phyloP scores from a whole-genome alignment of 2,329 filamentous ascomycete species.

The Tricladium varicosporioides region DNA sequence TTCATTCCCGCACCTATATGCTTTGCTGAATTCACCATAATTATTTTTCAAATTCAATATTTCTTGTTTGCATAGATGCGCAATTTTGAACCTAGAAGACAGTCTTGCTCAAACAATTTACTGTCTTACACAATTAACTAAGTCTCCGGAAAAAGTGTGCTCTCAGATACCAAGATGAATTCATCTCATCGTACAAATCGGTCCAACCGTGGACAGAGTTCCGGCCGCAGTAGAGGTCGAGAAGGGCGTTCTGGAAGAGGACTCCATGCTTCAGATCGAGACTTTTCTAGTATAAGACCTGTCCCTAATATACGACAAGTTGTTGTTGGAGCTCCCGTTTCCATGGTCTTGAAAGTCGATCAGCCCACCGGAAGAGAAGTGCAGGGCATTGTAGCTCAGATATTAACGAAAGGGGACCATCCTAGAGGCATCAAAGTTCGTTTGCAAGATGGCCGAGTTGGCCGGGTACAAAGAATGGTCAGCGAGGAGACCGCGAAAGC shows the following conservation, averaged over 20 bases:
- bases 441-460: constrained; percentile 30
- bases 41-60: no score
- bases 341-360: constrained; percentile 33
- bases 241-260: constrained; percentile 5
- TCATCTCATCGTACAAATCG: constrained; percentile 16
- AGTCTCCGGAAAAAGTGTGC: no score
- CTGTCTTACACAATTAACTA: no score
- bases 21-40: no score
- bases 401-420: constrained; percentile 32
- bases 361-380: constrained; percentile 32
- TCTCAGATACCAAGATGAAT: constrained; percentile 3
- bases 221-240: constrained; percentile 11
- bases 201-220: constrained; percentile 1
- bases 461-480: constrained; percentile 31
- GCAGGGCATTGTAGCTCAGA: constrained; percentile 28
- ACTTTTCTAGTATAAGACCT: background rate
- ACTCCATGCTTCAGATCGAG: background rate
- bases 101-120: no score
- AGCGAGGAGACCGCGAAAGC: constrained; percentile 19
- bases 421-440: constrained; percentile 34
- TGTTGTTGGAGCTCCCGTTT: constrained; percentile 25
- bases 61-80: no score
- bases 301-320: constrained; percentile 30
- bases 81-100: no score
- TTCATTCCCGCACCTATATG: no score